Percentiles rank a stretch among this genome's conserved stretches.
Evolutionary conservation across 1,284 basidiomycete species (phyloP).

Genomic region (Pterula multifida): DNA sequence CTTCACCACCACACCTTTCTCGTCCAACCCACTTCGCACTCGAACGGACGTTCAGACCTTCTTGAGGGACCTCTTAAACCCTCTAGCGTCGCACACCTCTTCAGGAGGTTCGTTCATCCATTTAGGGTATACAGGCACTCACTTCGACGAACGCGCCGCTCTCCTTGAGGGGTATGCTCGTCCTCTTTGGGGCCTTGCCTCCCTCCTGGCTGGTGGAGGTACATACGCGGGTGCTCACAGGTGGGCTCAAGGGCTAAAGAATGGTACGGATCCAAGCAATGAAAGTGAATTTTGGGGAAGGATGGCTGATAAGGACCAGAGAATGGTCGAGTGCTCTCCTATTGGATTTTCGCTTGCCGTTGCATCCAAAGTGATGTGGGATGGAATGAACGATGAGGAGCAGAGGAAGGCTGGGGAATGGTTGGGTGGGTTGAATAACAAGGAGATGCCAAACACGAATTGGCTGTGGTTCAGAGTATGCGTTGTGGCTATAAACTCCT

Average conservation of each 20-base stretch:
- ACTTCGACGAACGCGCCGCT: conserved; percentile 64
- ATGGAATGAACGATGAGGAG: conserved; percentile 30
- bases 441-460: conserved; percentile 64
- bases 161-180: conserved; percentile 68
- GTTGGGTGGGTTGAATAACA: conserved; percentile 67
- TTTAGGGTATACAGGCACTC: conserved; percentile 61
- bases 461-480: conserved; percentile 71
- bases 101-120: conserved; percentile 62
- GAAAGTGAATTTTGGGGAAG: conserved; percentile 67
- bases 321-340: conserved; percentile 76
- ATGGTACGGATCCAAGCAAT: conserved; percentile 44
- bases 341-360: conserved; percentile 12
- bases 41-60: conserved; percentile 46
- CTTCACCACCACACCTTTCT: conserved; percentile 13
- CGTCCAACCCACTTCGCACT: conserved; percentile 47
- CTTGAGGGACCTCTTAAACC: conserved; percentile 49
- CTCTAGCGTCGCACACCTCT: conserved; percentile 57
- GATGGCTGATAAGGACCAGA: conserved; percentile 64
- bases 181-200: conserved; percentile 65
- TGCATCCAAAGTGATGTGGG: background rate
- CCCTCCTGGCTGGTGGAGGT: conserved; percentile 53
- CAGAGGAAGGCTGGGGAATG: conserved; percentile 53
- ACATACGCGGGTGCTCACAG: conserved; percentile 38
- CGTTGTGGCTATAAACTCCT: background rate
- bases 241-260: conserved; percentile 56